Evolutionary conservation across 108 stramenopile genomes (phyloP).

Genomic region (Fistulifera pelliculosa): DNA sequence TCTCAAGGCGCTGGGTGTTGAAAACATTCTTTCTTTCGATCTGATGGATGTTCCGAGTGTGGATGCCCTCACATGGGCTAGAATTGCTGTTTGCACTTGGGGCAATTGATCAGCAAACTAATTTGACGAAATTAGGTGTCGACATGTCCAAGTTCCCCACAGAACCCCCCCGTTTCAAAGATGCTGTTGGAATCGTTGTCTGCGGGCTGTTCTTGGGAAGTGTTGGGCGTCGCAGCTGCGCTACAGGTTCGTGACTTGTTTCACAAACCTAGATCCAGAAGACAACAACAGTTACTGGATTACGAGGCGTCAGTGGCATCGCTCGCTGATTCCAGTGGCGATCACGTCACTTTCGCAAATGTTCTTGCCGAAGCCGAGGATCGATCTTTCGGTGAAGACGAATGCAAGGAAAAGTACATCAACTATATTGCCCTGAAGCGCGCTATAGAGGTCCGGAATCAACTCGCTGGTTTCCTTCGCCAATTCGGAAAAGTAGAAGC

Average conservation of each 20-base stretch:
- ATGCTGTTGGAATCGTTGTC: slow-evolving; percentile 72
- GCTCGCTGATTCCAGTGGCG: slow-evolving; percentile 74
- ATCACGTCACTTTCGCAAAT: slow-evolving; percentile 88
- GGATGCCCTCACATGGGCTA: slow-evolving; percentile 64
- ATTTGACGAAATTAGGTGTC: slow-evolving; percentile 55
- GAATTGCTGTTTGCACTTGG: slow-evolving; percentile 80
- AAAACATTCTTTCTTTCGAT: slow-evolving; percentile 90
- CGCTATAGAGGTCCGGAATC: slow-evolving; percentile 63
- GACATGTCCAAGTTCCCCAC: slow-evolving; percentile 84
- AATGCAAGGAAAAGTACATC: slow-evolving; percentile 77
- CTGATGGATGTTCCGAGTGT: slow-evolving; percentile 81
- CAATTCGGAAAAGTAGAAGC: slow-evolving; percentile 32
- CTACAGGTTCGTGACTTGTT: slow-evolving; percentile 79
- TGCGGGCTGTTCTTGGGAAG: slow-evolving; percentile 59
- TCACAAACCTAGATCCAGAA: slow-evolving; percentile 25
- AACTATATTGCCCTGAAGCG: slow-evolving; percentile 61
- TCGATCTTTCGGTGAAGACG: slow-evolving; percentile 44
- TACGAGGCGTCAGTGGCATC: slow-evolving; percentile 80
- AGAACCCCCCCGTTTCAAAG: slow-evolving; percentile 62
- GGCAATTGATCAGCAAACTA: slow-evolving; percentile 65
- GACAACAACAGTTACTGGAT: slow-evolving; percentile 50
- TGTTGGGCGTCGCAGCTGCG: slow-evolving; percentile 82
- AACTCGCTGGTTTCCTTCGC: slow-evolving; percentile 60
- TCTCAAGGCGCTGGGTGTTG: slow-evolving; percentile 92
- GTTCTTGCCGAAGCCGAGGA: slow-evolving; percentile 63